A percentile compares a stretch with the other conserved stretches of the same genome.
Evolutionary conservation across 768 basidiomycete species (phyloP).

Genomic region (Rhizopogon vesiculosus): DNA sequence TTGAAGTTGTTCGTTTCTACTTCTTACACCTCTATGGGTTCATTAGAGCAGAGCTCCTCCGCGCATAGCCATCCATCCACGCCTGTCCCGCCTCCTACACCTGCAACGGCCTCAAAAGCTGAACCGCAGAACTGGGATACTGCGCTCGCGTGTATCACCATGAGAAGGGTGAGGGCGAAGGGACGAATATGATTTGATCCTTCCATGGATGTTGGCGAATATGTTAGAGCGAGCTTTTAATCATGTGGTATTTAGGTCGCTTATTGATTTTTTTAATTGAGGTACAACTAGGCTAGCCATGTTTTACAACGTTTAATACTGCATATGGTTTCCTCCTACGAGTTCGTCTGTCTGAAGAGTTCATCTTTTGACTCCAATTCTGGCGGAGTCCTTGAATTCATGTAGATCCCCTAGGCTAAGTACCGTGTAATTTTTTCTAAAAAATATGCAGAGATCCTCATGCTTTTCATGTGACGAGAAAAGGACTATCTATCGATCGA

Average conservation of each 20-base stretch:
- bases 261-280: neutral
- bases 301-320: neutral
- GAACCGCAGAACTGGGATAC: conserved; percentile 27
- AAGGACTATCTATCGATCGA: too few relatives aligned
- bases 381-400: too few relatives aligned
- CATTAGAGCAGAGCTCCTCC: conserved; percentile 41
- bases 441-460: too few relatives aligned
- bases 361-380: too few relatives aligned
- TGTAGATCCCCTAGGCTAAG: too few relatives aligned
- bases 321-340: neutral
- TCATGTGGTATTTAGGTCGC: neutral
- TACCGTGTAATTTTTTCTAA: too few relatives aligned
- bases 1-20: conserved; percentile 57
- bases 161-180: neutral
- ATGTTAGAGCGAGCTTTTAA: neutral
- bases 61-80: conserved; percentile 6
- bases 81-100: conserved; percentile 6
- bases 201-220: neutral
- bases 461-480: too few relatives aligned
- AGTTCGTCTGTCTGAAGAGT: too few relatives aligned
- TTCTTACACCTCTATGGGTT: conserved; percentile 40
- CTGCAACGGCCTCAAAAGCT: neutral
- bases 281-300: neutral
- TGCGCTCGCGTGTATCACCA: conserved; percentile 9
- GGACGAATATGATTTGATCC: neutral